A percentile compares a stretch with the other conserved stretches of the same genome.
These are phyloP conservation scores for Petasospora rhodanensis DNA, from an alignment of 1,139 yeast species.

Conservation along the genomic window DNA sequence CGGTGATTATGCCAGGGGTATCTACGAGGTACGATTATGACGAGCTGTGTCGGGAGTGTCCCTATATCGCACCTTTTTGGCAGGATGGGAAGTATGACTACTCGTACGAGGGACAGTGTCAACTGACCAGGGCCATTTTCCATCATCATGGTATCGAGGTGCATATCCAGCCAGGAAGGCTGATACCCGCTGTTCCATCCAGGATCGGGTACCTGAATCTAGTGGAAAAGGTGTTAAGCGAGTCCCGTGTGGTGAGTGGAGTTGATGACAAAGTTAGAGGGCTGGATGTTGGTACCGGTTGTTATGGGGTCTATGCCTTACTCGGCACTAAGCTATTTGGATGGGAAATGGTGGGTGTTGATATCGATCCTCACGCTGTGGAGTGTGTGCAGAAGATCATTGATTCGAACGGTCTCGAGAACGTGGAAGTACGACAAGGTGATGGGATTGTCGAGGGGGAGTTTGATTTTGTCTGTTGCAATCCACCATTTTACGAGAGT, in stretches of 20 bases:
- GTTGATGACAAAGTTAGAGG: slow-evolving; percentile 10
- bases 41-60: too few relatives aligned
- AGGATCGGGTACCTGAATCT: slow-evolving; percentile 18
- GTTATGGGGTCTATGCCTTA: slow-evolving; percentile 38
- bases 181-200: slow-evolving; percentile 23
- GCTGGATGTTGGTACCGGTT: slow-evolving; percentile 36
- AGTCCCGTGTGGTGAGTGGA: slow-evolving; percentile 6
- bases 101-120: too few relatives aligned
- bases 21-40: too few relatives aligned
- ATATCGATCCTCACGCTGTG: slow-evolving; percentile 32
- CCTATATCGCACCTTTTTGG: too few relatives aligned
- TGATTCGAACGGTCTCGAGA: slow-evolving; percentile 17
- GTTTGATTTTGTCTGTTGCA: slow-evolving; percentile 35
- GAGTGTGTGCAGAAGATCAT: slow-evolving; percentile 25
- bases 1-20: too few relatives aligned
- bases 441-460: slow-evolving; percentile 11
- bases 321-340: slow-evolving; percentile 26
- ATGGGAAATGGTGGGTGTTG: slow-evolving; percentile 33
- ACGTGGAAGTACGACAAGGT: slow-evolving; percentile 6
- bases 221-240: slow-evolving; percentile 15
- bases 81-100: too few relatives aligned
- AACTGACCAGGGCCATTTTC: too few relatives aligned
- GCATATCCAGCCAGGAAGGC: too few relatives aligned
- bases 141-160: too few relatives aligned
- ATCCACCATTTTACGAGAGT: slow-evolving; percentile 42